Evolutionary conservation across 768 basidiomycete genomes (phyloP), one percentile per base, ranked within the genome.

Genomic region (Fibroporia radiculosa): DNA sequence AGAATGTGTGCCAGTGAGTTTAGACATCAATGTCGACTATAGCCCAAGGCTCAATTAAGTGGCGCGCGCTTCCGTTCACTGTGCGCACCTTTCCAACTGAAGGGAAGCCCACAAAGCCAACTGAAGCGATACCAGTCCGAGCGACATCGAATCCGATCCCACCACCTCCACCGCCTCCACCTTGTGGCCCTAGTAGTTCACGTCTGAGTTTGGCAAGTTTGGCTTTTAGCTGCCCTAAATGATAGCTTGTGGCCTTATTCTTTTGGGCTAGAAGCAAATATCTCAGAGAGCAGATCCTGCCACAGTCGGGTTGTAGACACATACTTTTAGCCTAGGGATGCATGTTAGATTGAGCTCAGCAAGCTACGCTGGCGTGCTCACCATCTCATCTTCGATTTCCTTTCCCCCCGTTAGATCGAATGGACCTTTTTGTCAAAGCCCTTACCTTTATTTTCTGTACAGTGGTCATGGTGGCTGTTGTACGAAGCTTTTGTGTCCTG

Each of bases 321-420:
- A 60, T 73, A 89, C 86, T 93, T 77, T 77, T 91, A 62, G 83
- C 77, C 85, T 91, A 62, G 45, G 47, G 45, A 7, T 13, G 24
- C 20, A 27, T 27, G 23, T 19, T 3, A 44, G 42, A 6, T 45
- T 24, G 53, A 26, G 39, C 46, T 66, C 51, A 62, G 63, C 61
- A 45, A 19, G 28, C 33, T 16, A 44, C 35, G 41, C 29, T n/a
- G 6, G 34, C 34, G 34, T n/a, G 64, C 78, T 70, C 60, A 86
- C 89, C 93, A 93, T 93, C 67, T 93, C 91, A 88, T 91, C 89
- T 77, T 93, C 91, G 64, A 93, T 78, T 80, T 91, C 90, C 85
- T 90, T 44, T 13, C 29, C 4, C 22, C 10, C 12, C 7, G 49
- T 45, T 26, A 51, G 47, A 36, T 44, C 40, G 42, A 23, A 45